Conservation (phyloP, 805 yeast species). For the Zygosaccharomyces bisporus region DNA sequence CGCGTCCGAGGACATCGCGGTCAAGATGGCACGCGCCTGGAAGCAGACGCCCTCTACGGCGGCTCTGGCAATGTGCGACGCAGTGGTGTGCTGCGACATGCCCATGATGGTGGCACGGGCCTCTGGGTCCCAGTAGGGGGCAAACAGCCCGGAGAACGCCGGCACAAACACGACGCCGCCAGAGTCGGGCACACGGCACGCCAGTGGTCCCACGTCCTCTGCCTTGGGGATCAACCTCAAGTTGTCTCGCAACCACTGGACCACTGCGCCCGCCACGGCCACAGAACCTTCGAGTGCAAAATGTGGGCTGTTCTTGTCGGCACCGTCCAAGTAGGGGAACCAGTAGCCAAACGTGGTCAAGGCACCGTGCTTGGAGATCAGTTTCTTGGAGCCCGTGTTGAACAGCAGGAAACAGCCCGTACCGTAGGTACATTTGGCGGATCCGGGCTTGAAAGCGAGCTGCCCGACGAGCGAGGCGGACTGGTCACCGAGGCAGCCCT, state of each 20-base stretch:
- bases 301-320: constrained; percentile 52
- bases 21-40: constrained; percentile 86
- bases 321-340: constrained; percentile 63
- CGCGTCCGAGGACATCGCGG: constrained; percentile 85
- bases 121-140: constrained; percentile 93
- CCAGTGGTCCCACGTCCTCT: constrained; percentile 86
- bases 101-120: constrained; percentile 93
- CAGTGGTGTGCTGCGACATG: constrained; percentile 86
- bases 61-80: constrained; percentile 89
- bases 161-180: constrained; percentile 96
- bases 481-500: constrained; percentile 94
- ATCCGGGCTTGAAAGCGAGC: constrained; percentile 75
- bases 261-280: constrained; percentile 92
- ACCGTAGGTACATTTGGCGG: constrained; percentile 94
- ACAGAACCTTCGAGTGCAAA: constrained; percentile 94
- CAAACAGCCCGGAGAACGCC: constrained; percentile 89
- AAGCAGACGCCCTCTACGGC: constrained; percentile 93
- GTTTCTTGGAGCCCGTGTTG: constrained; percentile 74
- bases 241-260: constrained; percentile 92
- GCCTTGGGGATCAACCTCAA: constrained; percentile 76
- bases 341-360: constrained; percentile 88
- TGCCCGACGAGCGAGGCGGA: constrained; percentile 92
- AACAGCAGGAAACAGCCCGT: constrained; percentile 90
- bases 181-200: constrained; percentile 71
- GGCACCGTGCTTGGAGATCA: constrained; percentile 74